phyloP scores from a whole-genome alignment of 2,329 filamentous ascomycete species.

The Colletotrichum lupini region DNA sequence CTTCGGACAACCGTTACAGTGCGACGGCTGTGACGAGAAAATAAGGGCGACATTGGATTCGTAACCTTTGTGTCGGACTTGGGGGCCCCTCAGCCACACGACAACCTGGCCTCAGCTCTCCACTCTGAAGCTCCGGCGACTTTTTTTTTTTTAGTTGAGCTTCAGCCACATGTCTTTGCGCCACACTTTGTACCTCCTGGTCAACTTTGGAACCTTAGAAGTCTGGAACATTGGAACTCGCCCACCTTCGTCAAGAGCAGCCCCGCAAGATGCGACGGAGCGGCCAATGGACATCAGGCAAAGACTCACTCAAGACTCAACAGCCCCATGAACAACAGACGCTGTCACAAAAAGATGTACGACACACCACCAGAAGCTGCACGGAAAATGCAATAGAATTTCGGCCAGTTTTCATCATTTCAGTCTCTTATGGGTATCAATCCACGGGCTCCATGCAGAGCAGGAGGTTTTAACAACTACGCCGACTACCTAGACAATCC shows the following conservation, averaged over 20 bases:
- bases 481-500: background rate
- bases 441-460: background rate
- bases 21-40: background rate
- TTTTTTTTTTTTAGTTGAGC: too few relatives aligned
- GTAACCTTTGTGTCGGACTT: conserved; percentile 16
- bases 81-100: conserved; percentile 18
- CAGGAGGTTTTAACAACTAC: background rate
- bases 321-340: too few relatives aligned
- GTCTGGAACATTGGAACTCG: background rate
- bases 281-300: conserved; percentile 10
- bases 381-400: background rate
- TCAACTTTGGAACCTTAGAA: background rate
- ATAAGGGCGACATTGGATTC: background rate
- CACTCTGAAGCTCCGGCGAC: conserved; percentile 11
- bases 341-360: background rate
- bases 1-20: conserved; percentile 22
- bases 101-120: background rate
- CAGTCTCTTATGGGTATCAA: conserved; percentile 29
- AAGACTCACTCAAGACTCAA: conserved; percentile 24
- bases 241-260: background rate
- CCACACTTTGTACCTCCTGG: background rate
- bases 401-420: background rate
- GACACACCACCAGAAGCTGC: background rate
- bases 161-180: conserved; percentile 3
- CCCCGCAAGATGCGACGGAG: background rate